A percentile compares a stretch with the other conserved stretches of the same genome.
Conservation (phyloP, 2,329 filamentous ascomycete genomes). For the Aspergillus pseudoglaucus region DNA sequence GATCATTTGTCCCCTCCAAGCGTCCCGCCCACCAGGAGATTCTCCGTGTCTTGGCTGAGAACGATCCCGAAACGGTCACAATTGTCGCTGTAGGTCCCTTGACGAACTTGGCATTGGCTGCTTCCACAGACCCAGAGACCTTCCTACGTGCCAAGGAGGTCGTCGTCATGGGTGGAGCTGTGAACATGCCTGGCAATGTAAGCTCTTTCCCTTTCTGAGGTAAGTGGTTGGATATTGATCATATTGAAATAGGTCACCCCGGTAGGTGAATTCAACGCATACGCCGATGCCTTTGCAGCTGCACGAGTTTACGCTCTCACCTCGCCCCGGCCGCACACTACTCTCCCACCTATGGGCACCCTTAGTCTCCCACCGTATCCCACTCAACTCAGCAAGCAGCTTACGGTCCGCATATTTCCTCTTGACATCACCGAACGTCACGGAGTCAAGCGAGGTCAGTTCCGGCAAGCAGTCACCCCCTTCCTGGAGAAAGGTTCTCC, state of each 20-base stretch:
- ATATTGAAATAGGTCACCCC: conserved; percentile 51
- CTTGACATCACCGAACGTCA: conserved; percentile 72
- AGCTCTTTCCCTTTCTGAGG: conserved; percentile 29
- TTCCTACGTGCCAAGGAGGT: conserved; percentile 87
- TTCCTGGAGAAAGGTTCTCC: conserved; percentile 60
- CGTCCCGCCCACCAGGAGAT: conserved; percentile 76
- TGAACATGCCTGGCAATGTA: conserved; percentile 74
- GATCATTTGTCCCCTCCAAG: conserved; percentile 69
- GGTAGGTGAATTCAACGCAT: conserved; percentile 90
- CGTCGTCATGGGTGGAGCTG: conserved; percentile 88
- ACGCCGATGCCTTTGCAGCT: conserved; percentile 74
- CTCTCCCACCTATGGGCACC: conserved; percentile 61
- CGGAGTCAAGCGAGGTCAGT: conserved; percentile 55
- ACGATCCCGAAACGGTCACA: conserved; percentile 77
- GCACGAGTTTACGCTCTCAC: conserved; percentile 73
- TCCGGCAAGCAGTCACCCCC: conserved; percentile 50
- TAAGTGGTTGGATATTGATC: background rate
- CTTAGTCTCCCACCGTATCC: conserved; percentile 57
- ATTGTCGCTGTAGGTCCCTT: conserved; percentile 84
- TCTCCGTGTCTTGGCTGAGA: conserved; percentile 73
- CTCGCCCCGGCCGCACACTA: conserved; percentile 65
- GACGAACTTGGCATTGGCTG: conserved; percentile 88
- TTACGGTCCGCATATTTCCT: conserved; percentile 66
- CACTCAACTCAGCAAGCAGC: conserved; percentile 51
- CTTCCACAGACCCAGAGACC: conserved; percentile 78